These are phyloP conservation scores for Alternaria alternata DNA, from an alignment of 2,329 filamentous ascomycete species.

Conservation along the genomic window DNA sequence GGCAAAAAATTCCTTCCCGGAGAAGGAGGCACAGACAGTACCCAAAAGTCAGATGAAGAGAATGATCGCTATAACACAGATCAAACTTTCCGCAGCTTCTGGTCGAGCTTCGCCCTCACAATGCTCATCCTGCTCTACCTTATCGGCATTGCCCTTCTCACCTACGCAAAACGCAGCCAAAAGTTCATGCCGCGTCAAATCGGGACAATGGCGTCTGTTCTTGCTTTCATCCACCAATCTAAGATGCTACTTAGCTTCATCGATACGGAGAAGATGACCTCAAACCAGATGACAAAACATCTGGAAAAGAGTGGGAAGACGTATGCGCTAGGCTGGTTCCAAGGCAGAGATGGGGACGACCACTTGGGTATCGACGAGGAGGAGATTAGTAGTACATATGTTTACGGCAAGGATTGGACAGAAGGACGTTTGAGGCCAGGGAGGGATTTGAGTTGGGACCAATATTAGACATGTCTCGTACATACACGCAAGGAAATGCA, in stretches of 20 bases:
- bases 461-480: conserved; percentile 19
- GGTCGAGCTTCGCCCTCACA: conserved; percentile 69
- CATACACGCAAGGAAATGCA: neutral
- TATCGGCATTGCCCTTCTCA: conserved; percentile 64
- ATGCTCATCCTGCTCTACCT: conserved; percentile 73
- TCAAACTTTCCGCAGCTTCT: conserved; percentile 67
- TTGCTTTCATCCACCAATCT: conserved; percentile 81
- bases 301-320: conserved; percentile 69
- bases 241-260: conserved; percentile 82
- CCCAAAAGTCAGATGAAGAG: conserved; percentile 18
- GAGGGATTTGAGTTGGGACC: conserved; percentile 37
- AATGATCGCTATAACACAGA: conserved; percentile 46
- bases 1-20: conserved; percentile 65
- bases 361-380: conserved; percentile 83
- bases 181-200: conserved; percentile 80
- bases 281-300: conserved; percentile 67
- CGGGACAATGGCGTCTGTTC: conserved; percentile 77
- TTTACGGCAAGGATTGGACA: conserved; percentile 63
- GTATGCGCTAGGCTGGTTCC: conserved; percentile 81
- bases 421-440: conserved; percentile 44
- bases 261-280: conserved; percentile 70
- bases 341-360: conserved; percentile 73
- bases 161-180: conserved; percentile 69
- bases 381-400: conserved; percentile 71
- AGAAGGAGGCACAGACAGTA: conserved; percentile 26